Evolutionary conservation across 768 basidiomycete species (phyloP).

Genomic region (Amylocystis lapponica): DNA sequence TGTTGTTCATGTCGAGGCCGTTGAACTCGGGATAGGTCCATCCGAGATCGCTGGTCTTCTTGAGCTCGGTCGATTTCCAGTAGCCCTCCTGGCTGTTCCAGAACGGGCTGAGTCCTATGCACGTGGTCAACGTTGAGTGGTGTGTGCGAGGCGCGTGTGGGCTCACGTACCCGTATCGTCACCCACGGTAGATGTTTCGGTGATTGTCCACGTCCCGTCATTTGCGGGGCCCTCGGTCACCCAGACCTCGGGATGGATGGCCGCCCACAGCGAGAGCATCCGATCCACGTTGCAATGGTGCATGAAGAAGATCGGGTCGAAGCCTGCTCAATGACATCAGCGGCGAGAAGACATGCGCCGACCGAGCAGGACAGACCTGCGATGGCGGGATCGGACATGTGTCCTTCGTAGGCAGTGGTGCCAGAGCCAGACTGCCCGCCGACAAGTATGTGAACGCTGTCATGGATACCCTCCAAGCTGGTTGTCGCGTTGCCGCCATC

Average conservation of each 20-base stretch:
- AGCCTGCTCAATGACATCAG: slow-evolving; percentile 27
- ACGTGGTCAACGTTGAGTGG: background rate
- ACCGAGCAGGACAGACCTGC: too few relatives aligned
- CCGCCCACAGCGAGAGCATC: slow-evolving; percentile 45
- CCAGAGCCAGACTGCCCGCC: too few relatives aligned
- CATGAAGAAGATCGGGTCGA: slow-evolving; percentile 50
- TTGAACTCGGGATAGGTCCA: slow-evolving; percentile 52
- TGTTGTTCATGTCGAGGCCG: slow-evolving; percentile 27
- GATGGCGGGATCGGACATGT: slow-evolving; percentile 35
- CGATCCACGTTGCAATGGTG: slow-evolving; percentile 52
- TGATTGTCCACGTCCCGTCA: slow-evolving; percentile 11
- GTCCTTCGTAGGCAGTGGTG: slow-evolving; percentile 34
- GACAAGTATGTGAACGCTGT: slow-evolving; percentile 33
- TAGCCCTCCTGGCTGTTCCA: slow-evolving; percentile 32
- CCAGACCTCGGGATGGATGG: slow-evolving; percentile 37
- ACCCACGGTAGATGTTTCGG: background rate
- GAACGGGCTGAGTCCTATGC: slow-evolving; percentile 42
- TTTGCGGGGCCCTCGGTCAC: slow-evolving; percentile 17
- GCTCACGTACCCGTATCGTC: background rate
- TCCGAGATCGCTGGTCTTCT: slow-evolving; percentile 26
- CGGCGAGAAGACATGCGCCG: too few relatives aligned
- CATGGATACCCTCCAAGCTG: slow-evolving; percentile 47
- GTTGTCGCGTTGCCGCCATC: slow-evolving; percentile 35
- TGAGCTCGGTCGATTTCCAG: slow-evolving; percentile 33
- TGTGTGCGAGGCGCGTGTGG: too few relatives aligned